phyloP scores from a whole-genome alignment of 1,139 yeast genomes.

The Candida pseudocylindracea region DNA sequence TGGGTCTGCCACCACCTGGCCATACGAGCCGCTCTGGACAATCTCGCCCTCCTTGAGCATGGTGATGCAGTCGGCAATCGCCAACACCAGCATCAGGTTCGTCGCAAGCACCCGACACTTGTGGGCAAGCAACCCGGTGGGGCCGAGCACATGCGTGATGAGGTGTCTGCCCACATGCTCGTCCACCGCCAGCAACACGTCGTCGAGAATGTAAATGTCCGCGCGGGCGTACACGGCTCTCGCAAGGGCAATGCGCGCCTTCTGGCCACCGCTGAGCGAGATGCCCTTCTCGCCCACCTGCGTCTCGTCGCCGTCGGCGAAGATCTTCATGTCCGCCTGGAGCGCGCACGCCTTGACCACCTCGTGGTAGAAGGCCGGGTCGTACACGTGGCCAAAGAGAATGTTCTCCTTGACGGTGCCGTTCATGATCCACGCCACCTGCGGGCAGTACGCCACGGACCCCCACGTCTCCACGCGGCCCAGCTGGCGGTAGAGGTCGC shows the following conservation, averaged over 20 bases:
- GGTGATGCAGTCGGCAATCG: slow-evolving; percentile 52
- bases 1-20: slow-evolving; percentile 26
- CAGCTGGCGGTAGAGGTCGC: slow-evolving; percentile 60
- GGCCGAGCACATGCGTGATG: slow-evolving; percentile 59
- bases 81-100: slow-evolving; percentile 66
- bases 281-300: slow-evolving; percentile 96
- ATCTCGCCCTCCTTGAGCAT: slow-evolving; percentile 61
- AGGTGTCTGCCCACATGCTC: slow-evolving; percentile 65
- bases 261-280: slow-evolving; percentile 91
- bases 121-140: slow-evolving; percentile 51
- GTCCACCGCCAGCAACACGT: slow-evolving; percentile 80
- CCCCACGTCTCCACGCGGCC: slow-evolving; percentile 67
- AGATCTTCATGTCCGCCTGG: slow-evolving; percentile 42
- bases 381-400: slow-evolving; percentile 71
- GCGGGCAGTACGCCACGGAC: slow-evolving; percentile 76
- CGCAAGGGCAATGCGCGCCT: slow-evolving; percentile 82
- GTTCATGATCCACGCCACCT: slow-evolving; percentile 86
- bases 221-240: slow-evolving; percentile 93
- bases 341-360: slow-evolving; percentile 83
- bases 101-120: slow-evolving; percentile 77
- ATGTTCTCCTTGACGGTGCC: slow-evolving; percentile 82
- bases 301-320: slow-evolving; percentile 79
- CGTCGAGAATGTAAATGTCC: slow-evolving; percentile 78
- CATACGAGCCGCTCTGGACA: slow-evolving; percentile 56
- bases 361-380: slow-evolving; percentile 53